These are phyloP conservation scores for Pharnaceum exiguum DNA, from an alignment of 148 eudicot genomes.

Conservation along the genomic window DNA sequence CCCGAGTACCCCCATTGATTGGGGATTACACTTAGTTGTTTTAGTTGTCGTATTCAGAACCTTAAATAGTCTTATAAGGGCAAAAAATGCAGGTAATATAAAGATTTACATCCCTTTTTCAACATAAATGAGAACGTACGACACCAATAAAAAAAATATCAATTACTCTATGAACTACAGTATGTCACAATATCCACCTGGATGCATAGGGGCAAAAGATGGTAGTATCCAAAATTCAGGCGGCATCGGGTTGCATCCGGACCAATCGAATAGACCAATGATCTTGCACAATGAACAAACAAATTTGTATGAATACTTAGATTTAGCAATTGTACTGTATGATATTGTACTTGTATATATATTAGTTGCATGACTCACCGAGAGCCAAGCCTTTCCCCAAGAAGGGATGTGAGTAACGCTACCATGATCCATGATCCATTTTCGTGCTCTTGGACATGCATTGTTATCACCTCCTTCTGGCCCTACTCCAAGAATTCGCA, in stretches of 20 bases:
- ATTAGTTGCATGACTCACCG: constrained; percentile 17
- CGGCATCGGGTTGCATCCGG: constrained; percentile 35
- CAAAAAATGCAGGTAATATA: too few relatives aligned
- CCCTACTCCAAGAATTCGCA: constrained; percentile 41
- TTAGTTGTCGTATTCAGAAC: too few relatives aligned
- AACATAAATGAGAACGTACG: too few relatives aligned
- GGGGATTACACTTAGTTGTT: too few relatives aligned
- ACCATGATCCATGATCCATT: constrained; percentile 52
- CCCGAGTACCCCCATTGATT: too few relatives aligned
- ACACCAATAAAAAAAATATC: too few relatives aligned
- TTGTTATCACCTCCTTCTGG: constrained; percentile 27
- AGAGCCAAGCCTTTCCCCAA: constrained; percentile 51
- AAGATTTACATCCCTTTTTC: too few relatives aligned
- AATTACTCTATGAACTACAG: background rate
- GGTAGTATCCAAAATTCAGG: constrained; percentile 40
- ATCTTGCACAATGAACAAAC: constrained; percentile 10
- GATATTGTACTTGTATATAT: too few relatives aligned
- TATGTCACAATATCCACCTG: constrained; percentile 12
- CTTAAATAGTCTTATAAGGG: too few relatives aligned
- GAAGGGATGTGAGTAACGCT: constrained; percentile 37
- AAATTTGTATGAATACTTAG: too few relatives aligned
- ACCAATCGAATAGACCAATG: constrained; percentile 37
- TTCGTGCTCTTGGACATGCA: constrained; percentile 27
- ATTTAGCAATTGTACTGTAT: too few relatives aligned
- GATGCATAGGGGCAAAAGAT: constrained; percentile 28